Evolutionary conservation across 148 eudicot genomes (phyloP), one percentile per base, ranked within the genome.

Genomic region (Camellia granthamiana): DNA sequence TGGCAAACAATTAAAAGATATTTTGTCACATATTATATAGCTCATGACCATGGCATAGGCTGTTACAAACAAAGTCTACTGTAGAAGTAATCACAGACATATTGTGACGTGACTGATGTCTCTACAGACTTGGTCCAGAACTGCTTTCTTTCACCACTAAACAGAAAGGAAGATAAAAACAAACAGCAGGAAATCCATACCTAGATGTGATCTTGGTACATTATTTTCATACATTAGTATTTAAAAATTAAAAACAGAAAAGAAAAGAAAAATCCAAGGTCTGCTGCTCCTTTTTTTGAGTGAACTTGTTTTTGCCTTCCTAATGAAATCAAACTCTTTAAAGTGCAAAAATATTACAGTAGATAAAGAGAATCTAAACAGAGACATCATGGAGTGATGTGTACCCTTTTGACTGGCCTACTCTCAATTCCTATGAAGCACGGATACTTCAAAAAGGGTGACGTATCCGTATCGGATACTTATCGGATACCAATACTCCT

Each of bases 1-100:
- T n/a, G 58, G 74, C 21, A n/a, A 71, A 54, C 16, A 72, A 73
- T 55, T 30, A 54, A 73, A 54, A 61, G 43, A 73, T 5, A 16
- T 38, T 38, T 74, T 16, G 47, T 60, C 8, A 41, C 16, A 61
- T 63, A 76, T 76, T 44, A 5, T 60, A 43, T 59, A 43, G 16
- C 30, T 77, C 7, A 49, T 63, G 14, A n/a, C 3, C 47, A 38
- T 47, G 2, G 8, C 21, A 51, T 47, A 16, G 14, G 30, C 56
- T 2, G 4, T 54, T 13, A 64, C 38, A 16, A 38, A 78, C 21
- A 72, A 43, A 59, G 51, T 60, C 23, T 3, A 9, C 0, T 38
- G 58, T 19, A 15, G 60, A 70, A 70, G 55, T 30, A 5, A 5
- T 43, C 7, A 21, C 43, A 7, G 44, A 72, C 1, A 23, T 5